These are phyloP conservation scores for Mycena galericulata DNA, from an alignment of 768 basidiomycete genomes.

Conservation along the genomic window DNA sequence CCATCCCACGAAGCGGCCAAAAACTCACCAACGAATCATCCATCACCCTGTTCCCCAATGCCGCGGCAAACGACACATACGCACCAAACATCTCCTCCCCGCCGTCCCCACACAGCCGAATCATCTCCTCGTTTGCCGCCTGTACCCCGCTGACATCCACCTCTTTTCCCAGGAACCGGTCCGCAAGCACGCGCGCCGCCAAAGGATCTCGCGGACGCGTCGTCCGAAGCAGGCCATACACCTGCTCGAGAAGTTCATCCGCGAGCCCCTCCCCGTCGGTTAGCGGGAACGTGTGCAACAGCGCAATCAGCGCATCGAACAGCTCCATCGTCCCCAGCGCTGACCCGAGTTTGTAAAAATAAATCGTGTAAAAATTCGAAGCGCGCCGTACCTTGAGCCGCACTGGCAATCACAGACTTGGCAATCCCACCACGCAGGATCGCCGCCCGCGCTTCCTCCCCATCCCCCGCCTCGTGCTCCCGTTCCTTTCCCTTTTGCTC, in stretches of 20 bases:
- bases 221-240: slow-evolving; percentile 50
- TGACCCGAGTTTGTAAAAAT: slow-evolving; percentile 32
- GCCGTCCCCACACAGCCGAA: slow-evolving; percentile 37
- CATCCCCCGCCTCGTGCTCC: slow-evolving; percentile 38
- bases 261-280: slow-evolving; percentile 45
- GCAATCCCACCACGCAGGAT: slow-evolving; percentile 87
- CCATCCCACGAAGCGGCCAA: slow-evolving; percentile 25
- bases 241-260: slow-evolving; percentile 44
- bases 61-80: slow-evolving; percentile 67
- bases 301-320: slow-evolving; percentile 52
- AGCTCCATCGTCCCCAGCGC: slow-evolving; percentile 57
- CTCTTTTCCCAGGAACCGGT: slow-evolving; percentile 46
- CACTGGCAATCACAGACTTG: slow-evolving; percentile 79
- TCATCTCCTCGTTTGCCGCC: slow-evolving; percentile 54
- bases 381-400: slow-evolving; percentile 69
- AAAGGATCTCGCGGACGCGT: slow-evolving; percentile 49
- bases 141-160: slow-evolving; percentile 47
- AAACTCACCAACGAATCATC: slow-evolving; percentile 61
- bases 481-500: slow-evolving; percentile 46
- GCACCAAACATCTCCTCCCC: slow-evolving; percentile 46
- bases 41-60: slow-evolving; percentile 56
- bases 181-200: slow-evolving; percentile 52
- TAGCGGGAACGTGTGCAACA: slow-evolving; percentile 51
- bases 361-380: background rate
- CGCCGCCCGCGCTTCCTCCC: slow-evolving; percentile 63